A percentile compares a stretch with the other conserved stretches of the same genome.
Evolutionary conservation across 129 eudicot species (phyloP).

Genomic region (Sambucus nigra): DNA sequence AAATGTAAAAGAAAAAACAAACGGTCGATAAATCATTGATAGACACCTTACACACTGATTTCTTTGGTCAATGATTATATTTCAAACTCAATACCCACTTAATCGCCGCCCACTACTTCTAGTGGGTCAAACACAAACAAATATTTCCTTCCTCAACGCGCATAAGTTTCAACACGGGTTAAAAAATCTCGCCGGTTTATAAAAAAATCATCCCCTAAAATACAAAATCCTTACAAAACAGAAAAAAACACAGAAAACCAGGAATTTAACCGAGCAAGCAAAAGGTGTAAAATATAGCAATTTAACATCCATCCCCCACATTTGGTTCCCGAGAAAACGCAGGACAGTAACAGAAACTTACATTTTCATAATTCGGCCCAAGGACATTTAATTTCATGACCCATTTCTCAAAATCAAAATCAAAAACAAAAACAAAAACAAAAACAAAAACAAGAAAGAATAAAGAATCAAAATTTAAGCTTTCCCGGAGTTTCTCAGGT

Average conservation of each 20-base stretch:
- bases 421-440: neutral
- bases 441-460: neutral
- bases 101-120: conserved; percentile 14
- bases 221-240: neutral
- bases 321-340: neutral
- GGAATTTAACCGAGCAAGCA: too few relatives aligned
- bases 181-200: too few relatives aligned
- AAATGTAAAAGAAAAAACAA: neutral
- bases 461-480: neutral
- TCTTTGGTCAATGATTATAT: conserved; percentile 10
- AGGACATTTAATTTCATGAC: neutral
- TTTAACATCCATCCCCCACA: neutral
- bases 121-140: conserved; percentile 12
- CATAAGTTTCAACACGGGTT: too few relatives aligned
- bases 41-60: neutral
- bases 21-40: conserved; percentile 28
- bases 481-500: neutral
- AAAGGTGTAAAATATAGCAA: neutral
- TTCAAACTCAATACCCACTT: conserved; percentile 12
- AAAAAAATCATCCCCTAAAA: neutral
- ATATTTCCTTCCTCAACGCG: too few relatives aligned
- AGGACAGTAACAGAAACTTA: neutral
- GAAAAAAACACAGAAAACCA: neutral
- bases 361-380: neutral
- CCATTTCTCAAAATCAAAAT: neutral